Base-by-base conservation (phyloP, 257 asterid species). In the Fraxinus excelsior region DNA sequence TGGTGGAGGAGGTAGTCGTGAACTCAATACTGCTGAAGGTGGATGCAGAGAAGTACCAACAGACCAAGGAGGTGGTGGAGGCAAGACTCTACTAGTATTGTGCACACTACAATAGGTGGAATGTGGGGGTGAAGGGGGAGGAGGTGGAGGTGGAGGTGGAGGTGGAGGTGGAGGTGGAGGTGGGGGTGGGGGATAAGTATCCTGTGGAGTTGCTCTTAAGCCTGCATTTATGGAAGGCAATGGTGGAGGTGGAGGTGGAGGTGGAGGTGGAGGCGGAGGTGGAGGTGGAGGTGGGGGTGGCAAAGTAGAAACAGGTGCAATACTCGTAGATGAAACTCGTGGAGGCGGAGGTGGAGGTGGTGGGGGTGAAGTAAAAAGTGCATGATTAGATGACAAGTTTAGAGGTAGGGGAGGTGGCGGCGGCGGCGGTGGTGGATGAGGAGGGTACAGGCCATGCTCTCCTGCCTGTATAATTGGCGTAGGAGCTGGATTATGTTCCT, bases 1-100 rank as follows among this genome's bases (percentile, higher is more conserved):
- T 19, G 72, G 77, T 13, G 71, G 64, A 2, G 74, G 60, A 4
- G 77, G 66, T 2, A 66, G 56, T 51, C 78, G 53, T 28, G 84
- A 84, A 79, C 81, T 79, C 42, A 84, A 49, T 67, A 70, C 40
- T 64, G 44, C 68, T 67, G 80, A 19, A 71, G 76, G 79, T 71
- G 71, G 44, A 26, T 72, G 29, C 73, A 75, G 6, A 71, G 76
- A 76, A 85, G 75, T 60, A 49, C 62, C 75, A 70, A 32, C 60
- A 65, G 90, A 73, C 88, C 87, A 87, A 76, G 94, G 91, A n/a
- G 86, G 88, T 4, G 89, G 84, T 44, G 77, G 74, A 2, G 81
- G 84, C 73, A 77, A 76, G 53, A 73, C 80, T 74, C 78, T 80
- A 74, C 81, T 80, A 76, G 56, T 74, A 82, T 71, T 78, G 14